These are phyloP conservation scores for Tanacetum coccineum DNA, from an alignment of 129 eudicot species.

Conservation along the genomic window DNA sequence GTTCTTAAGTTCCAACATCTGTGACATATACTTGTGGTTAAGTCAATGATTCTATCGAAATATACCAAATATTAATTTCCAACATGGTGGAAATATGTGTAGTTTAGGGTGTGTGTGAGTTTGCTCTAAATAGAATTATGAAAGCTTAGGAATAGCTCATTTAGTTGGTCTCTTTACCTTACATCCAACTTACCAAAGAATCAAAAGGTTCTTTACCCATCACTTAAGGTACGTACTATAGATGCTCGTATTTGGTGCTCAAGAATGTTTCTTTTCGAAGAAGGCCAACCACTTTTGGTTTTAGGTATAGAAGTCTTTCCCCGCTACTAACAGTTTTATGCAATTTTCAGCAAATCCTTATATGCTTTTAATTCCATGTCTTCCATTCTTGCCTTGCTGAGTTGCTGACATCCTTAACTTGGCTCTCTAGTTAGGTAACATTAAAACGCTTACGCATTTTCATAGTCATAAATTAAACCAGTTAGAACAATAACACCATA, in stretches of 20 bases:
- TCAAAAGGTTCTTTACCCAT: too few species aligned
- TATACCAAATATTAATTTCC: too few species aligned
- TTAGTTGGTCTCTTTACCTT: not conserved
- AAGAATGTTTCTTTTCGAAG: conserved; percentile 6
- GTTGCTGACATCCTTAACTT: not conserved
- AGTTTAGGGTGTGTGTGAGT: too few species aligned
- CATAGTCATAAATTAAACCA: not conserved
- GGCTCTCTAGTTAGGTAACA: not conserved
- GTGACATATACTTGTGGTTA: too few species aligned
- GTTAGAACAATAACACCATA: not conserved
- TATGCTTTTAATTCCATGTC: conserved; percentile 8
- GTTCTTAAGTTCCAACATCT: too few species aligned
- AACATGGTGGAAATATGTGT: too few species aligned
- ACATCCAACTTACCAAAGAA: too few species aligned
- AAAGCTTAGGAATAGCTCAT: too few species aligned
- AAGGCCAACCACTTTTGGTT: conserved; percentile 21
- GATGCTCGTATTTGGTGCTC: not conserved
- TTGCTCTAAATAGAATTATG: too few species aligned
- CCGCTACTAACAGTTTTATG: conserved; percentile 19
- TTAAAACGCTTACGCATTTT: not conserved
- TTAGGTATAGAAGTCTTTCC: conserved; percentile 17
- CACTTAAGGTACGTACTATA: not conserved
- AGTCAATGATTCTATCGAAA: too few species aligned
- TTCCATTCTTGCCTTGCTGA: conserved; percentile 2
- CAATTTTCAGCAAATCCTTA: conserved; percentile 9